Percentiles rank a stretch among this genome's conserved stretches.
Conservation (phyloP, 768 basidiomycete genomes). For the Chlorophyllum brunneum region DNA sequence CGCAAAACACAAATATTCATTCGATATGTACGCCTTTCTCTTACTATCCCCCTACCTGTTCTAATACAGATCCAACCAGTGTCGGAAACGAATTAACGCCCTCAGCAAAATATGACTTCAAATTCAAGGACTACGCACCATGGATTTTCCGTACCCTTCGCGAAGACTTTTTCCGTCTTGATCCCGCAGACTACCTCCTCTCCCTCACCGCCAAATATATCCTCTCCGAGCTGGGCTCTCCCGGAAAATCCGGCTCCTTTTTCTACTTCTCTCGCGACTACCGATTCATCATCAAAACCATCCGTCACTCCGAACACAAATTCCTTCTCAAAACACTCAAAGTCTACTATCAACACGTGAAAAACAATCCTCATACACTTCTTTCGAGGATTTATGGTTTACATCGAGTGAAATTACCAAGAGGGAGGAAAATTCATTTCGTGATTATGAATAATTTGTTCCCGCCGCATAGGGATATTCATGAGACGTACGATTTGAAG, state of each 20-base stretch:
- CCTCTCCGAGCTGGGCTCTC: constrained; percentile 94
- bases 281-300: constrained; percentile 99
- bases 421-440: constrained; percentile 95
- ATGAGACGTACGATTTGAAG: constrained; percentile 97
- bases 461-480: constrained; percentile 94
- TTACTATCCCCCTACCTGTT: background rate
- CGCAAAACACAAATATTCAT: constrained; percentile 91
- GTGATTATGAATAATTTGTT: constrained; percentile 99
- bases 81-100: constrained; percentile 98
- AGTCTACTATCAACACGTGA: constrained; percentile 82
- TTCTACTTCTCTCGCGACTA: constrained; percentile 99
- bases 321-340: constrained; percentile 84
- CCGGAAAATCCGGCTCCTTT: constrained; percentile 97
- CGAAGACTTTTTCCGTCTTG: constrained; percentile 91
- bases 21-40: constrained; percentile 77
- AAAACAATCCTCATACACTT: constrained; percentile 88
- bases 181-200: constrained; percentile 96
- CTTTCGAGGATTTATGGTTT: constrained; percentile 95
- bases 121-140: constrained; percentile 99
- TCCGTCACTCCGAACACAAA: constrained; percentile 90
- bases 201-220: constrained; percentile 98
- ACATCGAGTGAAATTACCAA: constrained; percentile 94
- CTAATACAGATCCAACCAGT: constrained; percentile 32
- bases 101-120: constrained; percentile 98
- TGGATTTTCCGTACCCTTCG: constrained; percentile 96